Conservation (phyloP, 306 rosid genomes). For the Ormosia semicastrata region DNA sequence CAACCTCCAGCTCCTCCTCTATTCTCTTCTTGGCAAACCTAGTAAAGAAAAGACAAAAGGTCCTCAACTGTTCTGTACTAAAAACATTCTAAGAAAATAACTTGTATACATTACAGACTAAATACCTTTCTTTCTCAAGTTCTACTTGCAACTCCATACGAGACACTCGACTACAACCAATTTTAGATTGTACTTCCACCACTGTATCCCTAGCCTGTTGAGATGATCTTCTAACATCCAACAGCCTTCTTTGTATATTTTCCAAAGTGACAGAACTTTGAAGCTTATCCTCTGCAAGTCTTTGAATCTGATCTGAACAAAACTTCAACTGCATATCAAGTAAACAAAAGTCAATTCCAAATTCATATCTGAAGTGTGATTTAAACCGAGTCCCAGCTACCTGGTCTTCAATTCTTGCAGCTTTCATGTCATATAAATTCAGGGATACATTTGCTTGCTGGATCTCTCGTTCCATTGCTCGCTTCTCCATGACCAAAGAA, state of each 20-base stretch:
- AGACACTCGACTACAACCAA: conserved; percentile 49
- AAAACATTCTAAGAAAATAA: conserved; percentile 1
- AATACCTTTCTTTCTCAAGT: conserved; percentile 85
- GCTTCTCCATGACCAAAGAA: conserved; percentile 58
- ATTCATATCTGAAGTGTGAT: not conserved
- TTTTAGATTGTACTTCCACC: conserved; percentile 62
- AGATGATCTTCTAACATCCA: conserved; percentile 61
- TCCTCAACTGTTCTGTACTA: not conserved
- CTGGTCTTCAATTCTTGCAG: conserved; percentile 82
- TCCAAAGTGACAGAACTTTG: conserved; percentile 57
- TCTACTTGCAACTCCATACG: conserved; percentile 66
- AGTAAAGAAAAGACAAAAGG: conserved; percentile 7
- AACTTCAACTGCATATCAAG: conserved; percentile 64
- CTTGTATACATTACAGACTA: not conserved
- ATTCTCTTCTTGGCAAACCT: conserved; percentile 77
- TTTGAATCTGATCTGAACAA: conserved; percentile 71
- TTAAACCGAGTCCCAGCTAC: conserved; percentile 41
- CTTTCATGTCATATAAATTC: conserved; percentile 67
- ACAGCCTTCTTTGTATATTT: conserved; percentile 59
- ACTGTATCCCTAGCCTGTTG: conserved; percentile 60
- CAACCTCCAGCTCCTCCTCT: conserved; percentile 75
- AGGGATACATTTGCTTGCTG: conserved; percentile 68
- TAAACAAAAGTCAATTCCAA: conserved; percentile 16
- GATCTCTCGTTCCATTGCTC: conserved; percentile 60
- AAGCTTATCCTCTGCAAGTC: conserved; percentile 53